These are phyloP conservation scores for Eimeria acervulina DNA, from an alignment of 169 alveolate species.

Conservation along the genomic window DNA sequence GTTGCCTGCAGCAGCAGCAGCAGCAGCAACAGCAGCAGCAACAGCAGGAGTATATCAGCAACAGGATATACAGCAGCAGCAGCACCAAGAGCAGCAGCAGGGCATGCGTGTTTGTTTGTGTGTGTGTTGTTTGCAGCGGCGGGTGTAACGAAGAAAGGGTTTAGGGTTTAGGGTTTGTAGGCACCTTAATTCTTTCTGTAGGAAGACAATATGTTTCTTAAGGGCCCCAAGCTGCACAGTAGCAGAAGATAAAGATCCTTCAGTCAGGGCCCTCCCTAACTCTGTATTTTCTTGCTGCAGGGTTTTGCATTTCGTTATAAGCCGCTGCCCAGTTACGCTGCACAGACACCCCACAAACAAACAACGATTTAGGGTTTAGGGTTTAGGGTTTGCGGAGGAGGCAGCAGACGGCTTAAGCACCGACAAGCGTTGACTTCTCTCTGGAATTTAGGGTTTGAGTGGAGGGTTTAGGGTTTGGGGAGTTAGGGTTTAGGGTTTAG, in stretches of 20 bases:
- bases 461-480: too few species aligned
- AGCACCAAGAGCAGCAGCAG: neutral
- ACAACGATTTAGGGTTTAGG: neutral
- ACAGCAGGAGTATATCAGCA: neutral
- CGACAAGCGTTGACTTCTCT: too few species aligned
- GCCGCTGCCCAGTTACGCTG: slow-evolving; percentile 88
- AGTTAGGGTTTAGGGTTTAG: neutral
- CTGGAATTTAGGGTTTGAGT: neutral
- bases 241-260: slow-evolving; percentile 83
- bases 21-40: neutral
- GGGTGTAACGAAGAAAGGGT: too few species aligned
- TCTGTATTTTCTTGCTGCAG: slow-evolving; percentile 88
- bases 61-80: neutral
- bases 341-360: neutral
- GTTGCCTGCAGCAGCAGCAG: slow-evolving; percentile 73
- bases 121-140: neutral
- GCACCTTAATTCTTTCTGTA: slow-evolving; percentile 84
- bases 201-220: slow-evolving; percentile 85
- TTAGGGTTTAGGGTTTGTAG: slow-evolving; percentile 24
- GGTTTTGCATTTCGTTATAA: slow-evolving; percentile 86
- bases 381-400: neutral
- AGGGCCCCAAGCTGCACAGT: slow-evolving; percentile 80
- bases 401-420: too few species aligned
- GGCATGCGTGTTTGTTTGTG: neutral
- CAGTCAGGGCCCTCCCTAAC: slow-evolving; percentile 87